A percentile compares a stretch with the other conserved stretches of the same genome.
These are phyloP conservation scores for Flaveria trinervia DNA, from an alignment of 129 eudicot genomes.

Conservation along the genomic window DNA sequence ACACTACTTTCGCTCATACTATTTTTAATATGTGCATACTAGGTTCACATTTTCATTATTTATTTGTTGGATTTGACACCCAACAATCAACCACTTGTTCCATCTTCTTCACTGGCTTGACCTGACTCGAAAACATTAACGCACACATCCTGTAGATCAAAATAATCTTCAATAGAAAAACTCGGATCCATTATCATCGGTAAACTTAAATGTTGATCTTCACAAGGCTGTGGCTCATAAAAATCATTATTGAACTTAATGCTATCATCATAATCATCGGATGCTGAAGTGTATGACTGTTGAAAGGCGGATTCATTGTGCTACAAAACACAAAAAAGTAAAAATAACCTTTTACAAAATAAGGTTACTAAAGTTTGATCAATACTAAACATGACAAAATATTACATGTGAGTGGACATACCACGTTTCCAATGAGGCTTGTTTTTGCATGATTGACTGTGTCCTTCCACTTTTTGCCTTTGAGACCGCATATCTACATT, in stretches of 20 bases:
- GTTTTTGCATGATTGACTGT: constrained; percentile 36
- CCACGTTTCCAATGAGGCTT: constrained; percentile 17
- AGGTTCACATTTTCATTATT: too few relatives aligned
- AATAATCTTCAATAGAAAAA: not conserved
- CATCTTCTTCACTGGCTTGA: not conserved
- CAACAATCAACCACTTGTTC: not conserved
- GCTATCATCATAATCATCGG: not conserved
- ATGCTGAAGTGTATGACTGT: not conserved
- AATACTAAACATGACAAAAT: too few relatives aligned
- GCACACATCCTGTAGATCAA: too few relatives aligned
- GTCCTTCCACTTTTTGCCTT: constrained; percentile 36
- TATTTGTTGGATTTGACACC: too few relatives aligned
- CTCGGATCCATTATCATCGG: not conserved
- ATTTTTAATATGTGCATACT: too few relatives aligned
- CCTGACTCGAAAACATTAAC: not conserved
- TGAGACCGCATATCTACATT: constrained; percentile 22
- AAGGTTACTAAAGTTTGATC: too few relatives aligned
- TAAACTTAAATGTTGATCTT: not conserved
- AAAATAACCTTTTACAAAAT: too few relatives aligned
- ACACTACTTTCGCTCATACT: too few relatives aligned
- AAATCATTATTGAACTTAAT: not conserved
- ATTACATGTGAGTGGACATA: not conserved
- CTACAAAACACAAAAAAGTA: constrained; percentile 5
- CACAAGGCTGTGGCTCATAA: constrained; percentile 19
- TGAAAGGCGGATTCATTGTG: constrained; percentile 19